Percentiles rank a stretch among this genome's conserved stretches.
These are phyloP conservation scores for Diplocarpon rosae DNA, from an alignment of 2,329 filamentous ascomycete genomes.

Conservation along the genomic window DNA sequence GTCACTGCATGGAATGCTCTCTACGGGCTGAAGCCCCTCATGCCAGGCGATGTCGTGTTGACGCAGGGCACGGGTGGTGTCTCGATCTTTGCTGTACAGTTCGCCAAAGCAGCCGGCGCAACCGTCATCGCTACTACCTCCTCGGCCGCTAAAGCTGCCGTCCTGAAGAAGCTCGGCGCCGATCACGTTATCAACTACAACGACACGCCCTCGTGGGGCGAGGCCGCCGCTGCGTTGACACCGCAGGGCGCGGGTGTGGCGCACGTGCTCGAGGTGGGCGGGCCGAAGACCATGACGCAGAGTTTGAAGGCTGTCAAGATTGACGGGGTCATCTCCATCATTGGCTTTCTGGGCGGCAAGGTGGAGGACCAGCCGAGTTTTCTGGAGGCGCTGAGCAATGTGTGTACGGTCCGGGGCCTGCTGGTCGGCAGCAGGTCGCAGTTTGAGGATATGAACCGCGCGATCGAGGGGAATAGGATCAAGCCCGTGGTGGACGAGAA, in stretches of 20 bases:
- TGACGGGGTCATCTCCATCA: constrained; percentile 32
- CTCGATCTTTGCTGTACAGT: constrained; percentile 29
- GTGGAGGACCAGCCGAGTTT: constrained; percentile 21
- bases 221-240: constrained; percentile 28
- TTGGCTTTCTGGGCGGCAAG: constrained; percentile 29
- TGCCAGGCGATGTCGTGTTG: constrained; percentile 30
- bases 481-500: constrained; percentile 37
- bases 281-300: constrained; percentile 31
- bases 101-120: constrained; percentile 32
- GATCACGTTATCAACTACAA: constrained; percentile 36
- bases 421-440: constrained; percentile 35
- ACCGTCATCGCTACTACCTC: constrained; percentile 34
- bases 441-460: constrained; percentile 41
- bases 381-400: constrained; percentile 24
- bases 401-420: constrained; percentile 36
- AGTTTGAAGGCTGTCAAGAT: constrained; percentile 31
- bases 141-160: constrained; percentile 28
- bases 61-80: constrained; percentile 35
- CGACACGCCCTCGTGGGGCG: constrained; percentile 31
- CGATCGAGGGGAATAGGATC: constrained; percentile 37
- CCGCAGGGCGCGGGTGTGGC: constrained; percentile 31
- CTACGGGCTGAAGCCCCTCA: constrained; percentile 34
- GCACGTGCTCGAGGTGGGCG: constrained; percentile 35
- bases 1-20: constrained; percentile 48
- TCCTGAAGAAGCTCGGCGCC: constrained; percentile 31